Percentiles rank a stretch among this genome's conserved stretches.
Evolutionary conservation across 345 rosid genomes (phyloP).

Genomic region (Linum tenue): DNA sequence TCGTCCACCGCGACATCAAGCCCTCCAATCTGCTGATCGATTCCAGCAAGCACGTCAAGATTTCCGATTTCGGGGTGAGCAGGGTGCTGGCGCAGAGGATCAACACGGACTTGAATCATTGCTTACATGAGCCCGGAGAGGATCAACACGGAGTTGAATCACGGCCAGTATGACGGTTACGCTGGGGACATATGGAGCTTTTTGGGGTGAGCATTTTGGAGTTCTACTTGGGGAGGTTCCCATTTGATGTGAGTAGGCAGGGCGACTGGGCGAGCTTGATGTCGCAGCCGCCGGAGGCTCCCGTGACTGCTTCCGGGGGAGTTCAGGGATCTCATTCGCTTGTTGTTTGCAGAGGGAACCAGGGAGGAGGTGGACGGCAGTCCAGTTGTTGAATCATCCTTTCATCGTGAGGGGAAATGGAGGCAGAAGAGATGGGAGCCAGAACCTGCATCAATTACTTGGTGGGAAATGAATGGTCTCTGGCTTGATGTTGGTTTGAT

Average conservation of each 20-base stretch:
- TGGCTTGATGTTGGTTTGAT: neutral
- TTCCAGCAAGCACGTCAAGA: slow-evolving; percentile 57
- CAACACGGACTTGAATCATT: slow-evolving; percentile 94
- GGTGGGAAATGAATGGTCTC: too few relatives aligned
- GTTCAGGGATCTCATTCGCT: slow-evolving; percentile 55
- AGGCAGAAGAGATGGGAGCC: slow-evolving; percentile 32
- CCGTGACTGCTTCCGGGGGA: slow-evolving; percentile 53
- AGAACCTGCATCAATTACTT: slow-evolving; percentile 56
- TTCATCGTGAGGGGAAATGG: slow-evolving; percentile 42
- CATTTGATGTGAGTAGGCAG: slow-evolving; percentile 59
- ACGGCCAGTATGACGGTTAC: slow-evolving; percentile 64
- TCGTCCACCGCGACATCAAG: slow-evolving; percentile 87
- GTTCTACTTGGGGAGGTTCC: slow-evolving; percentile 76
- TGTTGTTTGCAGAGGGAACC: slow-evolving; percentile 92
- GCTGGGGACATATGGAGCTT: slow-evolving; percentile 95
- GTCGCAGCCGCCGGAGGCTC: slow-evolving; percentile 83
- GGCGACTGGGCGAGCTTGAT: slow-evolving; percentile 95
- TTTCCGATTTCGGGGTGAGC: slow-evolving; percentile 92
- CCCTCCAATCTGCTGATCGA: slow-evolving; percentile 75
- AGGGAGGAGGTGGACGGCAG: slow-evolving; percentile 45
- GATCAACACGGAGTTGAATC: slow-evolving; percentile 88
- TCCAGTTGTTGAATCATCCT: slow-evolving; percentile 60
- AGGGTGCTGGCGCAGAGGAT: slow-evolving; percentile 66
- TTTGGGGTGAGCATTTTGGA: slow-evolving; percentile 83
- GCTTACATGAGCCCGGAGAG: slow-evolving; percentile 98